phyloP scores from a whole-genome alignment of 2,329 filamentous ascomycete species.

The Xylaria sp. region DNA sequence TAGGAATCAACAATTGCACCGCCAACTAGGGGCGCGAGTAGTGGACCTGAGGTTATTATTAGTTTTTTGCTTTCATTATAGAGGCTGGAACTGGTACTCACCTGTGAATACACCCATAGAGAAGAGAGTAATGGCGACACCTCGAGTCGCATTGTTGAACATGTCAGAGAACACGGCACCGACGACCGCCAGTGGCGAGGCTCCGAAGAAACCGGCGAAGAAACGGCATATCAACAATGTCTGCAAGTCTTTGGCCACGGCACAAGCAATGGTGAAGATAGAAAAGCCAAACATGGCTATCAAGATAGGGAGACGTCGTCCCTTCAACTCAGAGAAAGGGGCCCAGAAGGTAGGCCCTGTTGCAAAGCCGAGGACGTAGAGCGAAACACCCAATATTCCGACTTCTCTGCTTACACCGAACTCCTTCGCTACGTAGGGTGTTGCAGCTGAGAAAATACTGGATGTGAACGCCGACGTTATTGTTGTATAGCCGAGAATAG shows the following conservation, averaged over 20 bases:
- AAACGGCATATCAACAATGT: slow-evolving; percentile 77
- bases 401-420: slow-evolving; percentile 72
- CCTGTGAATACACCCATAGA: slow-evolving; percentile 71
- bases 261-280: slow-evolving; percentile 72
- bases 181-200: slow-evolving; percentile 74
- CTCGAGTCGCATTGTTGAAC: slow-evolving; percentile 71
- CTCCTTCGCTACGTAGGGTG: slow-evolving; percentile 62
- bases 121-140: slow-evolving; percentile 67
- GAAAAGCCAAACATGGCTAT: slow-evolving; percentile 75
- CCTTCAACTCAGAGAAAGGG: slow-evolving; percentile 76
- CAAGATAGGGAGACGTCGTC: slow-evolving; percentile 70
- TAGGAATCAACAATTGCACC: slow-evolving; percentile 71
- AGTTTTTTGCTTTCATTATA: no score
- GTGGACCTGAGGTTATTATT: slow-evolving; percentile 55
- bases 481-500: slow-evolving; percentile 78
- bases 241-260: slow-evolving; percentile 73
- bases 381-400: slow-evolving; percentile 71
- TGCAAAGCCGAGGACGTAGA: slow-evolving; percentile 78
- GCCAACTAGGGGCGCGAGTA: slow-evolving; percentile 75
- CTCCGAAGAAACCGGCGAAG: slow-evolving; percentile 77
- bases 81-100: no score
- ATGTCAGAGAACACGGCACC: slow-evolving; percentile 78
- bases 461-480: slow-evolving; percentile 76
- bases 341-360: slow-evolving; percentile 73
- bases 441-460: slow-evolving; percentile 79